Conservation (phyloP, 768 basidiomycete species). For the Cystoderma amianthinum region DNA sequence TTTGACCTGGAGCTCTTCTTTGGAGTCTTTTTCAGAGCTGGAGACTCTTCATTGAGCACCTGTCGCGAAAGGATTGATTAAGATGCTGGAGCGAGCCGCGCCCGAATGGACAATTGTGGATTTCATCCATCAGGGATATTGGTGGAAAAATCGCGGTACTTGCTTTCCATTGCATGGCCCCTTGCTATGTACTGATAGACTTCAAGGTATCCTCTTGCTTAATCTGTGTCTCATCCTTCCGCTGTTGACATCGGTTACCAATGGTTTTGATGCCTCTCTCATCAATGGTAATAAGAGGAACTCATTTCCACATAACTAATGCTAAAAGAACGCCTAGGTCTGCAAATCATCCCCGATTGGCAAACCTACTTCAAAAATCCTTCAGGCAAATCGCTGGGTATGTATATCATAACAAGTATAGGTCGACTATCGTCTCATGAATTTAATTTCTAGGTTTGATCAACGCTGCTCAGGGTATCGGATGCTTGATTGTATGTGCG, state of each 20-base stretch:
- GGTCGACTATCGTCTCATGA: not conserved
- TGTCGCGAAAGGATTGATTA: no score
- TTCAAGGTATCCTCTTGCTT: constrained; percentile 46
- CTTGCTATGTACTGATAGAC: not conserved
- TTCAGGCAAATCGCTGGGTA: constrained; percentile 42
- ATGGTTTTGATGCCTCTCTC: constrained; percentile 66
- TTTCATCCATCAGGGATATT: constrained; percentile 50
- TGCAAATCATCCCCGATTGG: constrained; percentile 66
- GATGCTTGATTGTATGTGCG: constrained; percentile 37
- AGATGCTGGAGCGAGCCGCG: constrained; percentile 16
- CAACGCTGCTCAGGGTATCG: constrained; percentile 59
- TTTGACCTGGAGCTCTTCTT: no score
- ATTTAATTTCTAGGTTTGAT: constrained; percentile 52
- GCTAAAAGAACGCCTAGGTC: constrained; percentile 26
- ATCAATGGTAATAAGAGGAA: constrained; percentile 34
- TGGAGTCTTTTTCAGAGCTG: no score
- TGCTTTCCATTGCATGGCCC: constrained; percentile 5
- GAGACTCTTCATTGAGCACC: no score
- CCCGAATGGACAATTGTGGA: constrained; percentile 51
- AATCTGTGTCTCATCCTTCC: constrained; percentile 57
- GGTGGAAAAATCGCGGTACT: constrained; percentile 57
- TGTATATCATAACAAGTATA: not conserved
- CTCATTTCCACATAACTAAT: constrained; percentile 9
- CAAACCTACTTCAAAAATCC: constrained; percentile 49
- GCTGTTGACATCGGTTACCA: constrained; percentile 57